Conservation (phyloP, 2,329 filamentous ascomycete species). For the Xylariales sp. region DNA sequence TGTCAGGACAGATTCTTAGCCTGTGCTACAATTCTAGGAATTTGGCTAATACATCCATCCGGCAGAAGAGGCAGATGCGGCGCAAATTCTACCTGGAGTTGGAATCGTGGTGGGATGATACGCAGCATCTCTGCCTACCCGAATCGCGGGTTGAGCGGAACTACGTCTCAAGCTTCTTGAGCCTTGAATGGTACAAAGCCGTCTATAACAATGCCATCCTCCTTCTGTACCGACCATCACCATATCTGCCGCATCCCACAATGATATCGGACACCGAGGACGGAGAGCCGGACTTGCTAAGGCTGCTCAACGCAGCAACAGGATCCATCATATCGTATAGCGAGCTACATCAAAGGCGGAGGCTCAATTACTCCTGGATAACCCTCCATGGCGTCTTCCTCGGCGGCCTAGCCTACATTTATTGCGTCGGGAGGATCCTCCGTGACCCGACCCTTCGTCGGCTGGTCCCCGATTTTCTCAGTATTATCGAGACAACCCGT, state of each 20-base stretch:
- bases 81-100: not conserved
- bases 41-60: not conserved
- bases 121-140: not conserved
- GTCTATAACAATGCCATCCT: constrained; percentile 3
- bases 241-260: not conserved
- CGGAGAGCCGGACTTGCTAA: not conserved
- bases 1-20: not conserved
- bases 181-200: constrained; percentile 1
- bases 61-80: not conserved
- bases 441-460: not conserved
- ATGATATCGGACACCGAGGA: not conserved
- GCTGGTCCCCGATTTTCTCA: not conserved
- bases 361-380: constrained; percentile 2
- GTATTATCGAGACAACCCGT: not conserved
- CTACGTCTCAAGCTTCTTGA: constrained; percentile 1
- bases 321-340: constrained; percentile 1
- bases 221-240: not conserved
- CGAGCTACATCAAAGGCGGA: not conserved
- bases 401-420: not conserved
- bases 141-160: not conserved
- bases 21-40: not conserved
- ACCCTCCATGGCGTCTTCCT: constrained; percentile 2
- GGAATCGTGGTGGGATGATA: not conserved
- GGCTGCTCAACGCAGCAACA: not conserved
- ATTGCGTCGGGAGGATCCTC: constrained; percentile 1